Conservation (phyloP, 495 filamentous ascomycete genomes). For the Copromyces sp. region DNA sequence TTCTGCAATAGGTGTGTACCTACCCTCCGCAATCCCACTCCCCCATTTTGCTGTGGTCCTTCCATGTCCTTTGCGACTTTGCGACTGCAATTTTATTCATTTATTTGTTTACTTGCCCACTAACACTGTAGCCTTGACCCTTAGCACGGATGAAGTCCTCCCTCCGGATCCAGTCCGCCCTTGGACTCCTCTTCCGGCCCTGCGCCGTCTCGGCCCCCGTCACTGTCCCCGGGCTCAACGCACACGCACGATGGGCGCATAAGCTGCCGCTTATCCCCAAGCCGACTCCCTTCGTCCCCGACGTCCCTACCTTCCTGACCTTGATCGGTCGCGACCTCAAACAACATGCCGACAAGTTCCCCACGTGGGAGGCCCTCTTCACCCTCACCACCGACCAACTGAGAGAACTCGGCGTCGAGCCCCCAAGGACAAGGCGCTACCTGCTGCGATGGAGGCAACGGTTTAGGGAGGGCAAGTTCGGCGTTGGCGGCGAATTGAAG, state of each 20-base stretch:
- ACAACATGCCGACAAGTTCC: slow-evolving; percentile 71
- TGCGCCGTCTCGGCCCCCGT: slow-evolving; percentile 6
- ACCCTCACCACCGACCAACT: slow-evolving; percentile 64
- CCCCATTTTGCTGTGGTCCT: background rate
- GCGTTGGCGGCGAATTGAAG: slow-evolving; percentile 67
- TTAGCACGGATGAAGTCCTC: slow-evolving; percentile 22
- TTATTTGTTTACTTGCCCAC: background rate
- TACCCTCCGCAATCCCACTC: background rate
- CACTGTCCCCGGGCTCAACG: slow-evolving; percentile 14
- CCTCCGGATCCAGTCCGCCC: slow-evolving; percentile 16
- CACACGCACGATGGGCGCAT: slow-evolving; percentile 22
- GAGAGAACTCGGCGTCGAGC: slow-evolving; percentile 74
- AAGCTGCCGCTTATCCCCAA: slow-evolving; percentile 44
- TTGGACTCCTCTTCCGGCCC: slow-evolving; percentile 24
- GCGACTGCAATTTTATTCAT: background rate
- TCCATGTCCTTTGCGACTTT: background rate
- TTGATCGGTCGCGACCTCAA: slow-evolving; percentile 81
- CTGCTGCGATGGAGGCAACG: slow-evolving; percentile 77
- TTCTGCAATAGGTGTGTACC: slow-evolving; percentile 12
- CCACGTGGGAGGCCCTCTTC: slow-evolving; percentile 84
- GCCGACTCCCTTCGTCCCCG: slow-evolving; percentile 76
- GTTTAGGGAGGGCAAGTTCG: slow-evolving; percentile 64
- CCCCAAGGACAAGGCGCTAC: slow-evolving; percentile 69
- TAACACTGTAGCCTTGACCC: background rate
- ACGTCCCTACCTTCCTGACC: slow-evolving; percentile 77